These are phyloP conservation scores for Sanghuangporus sanghuang DNA, from an alignment of 1,284 basidiomycete genomes.

Conservation along the genomic window DNA sequence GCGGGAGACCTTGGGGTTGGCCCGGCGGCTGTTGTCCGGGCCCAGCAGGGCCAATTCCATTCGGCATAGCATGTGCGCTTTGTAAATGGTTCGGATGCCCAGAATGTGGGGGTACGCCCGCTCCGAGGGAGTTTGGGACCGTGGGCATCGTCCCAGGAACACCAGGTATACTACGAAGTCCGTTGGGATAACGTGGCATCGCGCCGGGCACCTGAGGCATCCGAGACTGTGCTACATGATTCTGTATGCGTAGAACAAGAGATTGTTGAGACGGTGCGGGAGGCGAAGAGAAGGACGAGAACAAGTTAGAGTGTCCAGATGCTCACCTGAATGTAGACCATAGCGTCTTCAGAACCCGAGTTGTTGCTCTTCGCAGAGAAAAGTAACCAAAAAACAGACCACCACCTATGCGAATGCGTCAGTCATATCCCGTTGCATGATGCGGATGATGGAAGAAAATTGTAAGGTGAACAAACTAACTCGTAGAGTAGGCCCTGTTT, in stretches of 20 bases:
- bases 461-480: conserved; percentile 38
- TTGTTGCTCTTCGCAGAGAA: conserved; percentile 72
- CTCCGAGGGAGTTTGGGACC: not conserved
- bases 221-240: conserved; percentile 19
- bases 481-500: conserved; percentile 77
- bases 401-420: conserved; percentile 51
- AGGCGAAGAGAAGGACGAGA: conserved; percentile 13
- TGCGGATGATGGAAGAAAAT: not conserved
- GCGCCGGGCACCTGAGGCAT: conserved; percentile 27
- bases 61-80: conserved; percentile 25
- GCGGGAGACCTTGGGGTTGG: conserved; percentile 7
- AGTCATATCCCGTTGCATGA: not conserved
- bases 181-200: conserved; percentile 21
- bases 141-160: conserved; percentile 4
- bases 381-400: conserved; percentile 81
- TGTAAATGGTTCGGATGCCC: conserved; percentile 18
- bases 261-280: conserved; percentile 13
- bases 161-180: conserved; percentile 19
- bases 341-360: conserved; percentile 57
- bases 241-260: conserved; percentile 35
- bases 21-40: conserved; percentile 3
- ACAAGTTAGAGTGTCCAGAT: conserved; percentile 17
- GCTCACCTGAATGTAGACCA: conserved; percentile 63
- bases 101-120: conserved; percentile 19
- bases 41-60: conserved; percentile 25